Conservation (phyloP, 2,329 filamentous ascomycete species). For the Phyllosticta citriasiana region DNA sequence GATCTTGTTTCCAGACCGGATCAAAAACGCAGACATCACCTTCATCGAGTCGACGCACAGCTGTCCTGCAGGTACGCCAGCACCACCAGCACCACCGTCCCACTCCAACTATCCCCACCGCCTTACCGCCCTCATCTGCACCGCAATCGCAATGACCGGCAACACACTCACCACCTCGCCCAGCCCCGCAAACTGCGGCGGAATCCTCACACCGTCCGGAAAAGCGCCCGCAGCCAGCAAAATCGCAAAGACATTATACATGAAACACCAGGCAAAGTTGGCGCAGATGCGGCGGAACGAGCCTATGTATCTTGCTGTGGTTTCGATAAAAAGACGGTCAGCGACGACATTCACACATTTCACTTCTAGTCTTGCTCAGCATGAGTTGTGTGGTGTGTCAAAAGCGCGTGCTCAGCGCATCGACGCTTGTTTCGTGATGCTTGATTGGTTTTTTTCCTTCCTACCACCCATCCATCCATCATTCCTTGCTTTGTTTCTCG, state of each 20-base stretch:
- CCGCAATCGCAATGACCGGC: conserved; percentile 54
- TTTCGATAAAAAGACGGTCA: too few relatives aligned
- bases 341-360: too few relatives aligned
- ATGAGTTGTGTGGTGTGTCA: neutral
- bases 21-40: too few relatives aligned
- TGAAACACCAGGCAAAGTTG: conserved; percentile 60
- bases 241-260: conserved; percentile 62
- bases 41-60: too few relatives aligned
- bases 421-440: neutral
- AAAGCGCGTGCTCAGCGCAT: neutral
- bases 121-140: conserved; percentile 32
- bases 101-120: neutral
- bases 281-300: conserved; percentile 38
- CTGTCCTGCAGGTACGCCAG: too few relatives aligned
- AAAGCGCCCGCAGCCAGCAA: conserved; percentile 58
- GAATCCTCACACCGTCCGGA: conserved; percentile 44
- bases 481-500: too few relatives aligned
- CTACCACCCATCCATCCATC: too few relatives aligned
- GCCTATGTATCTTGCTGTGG: too few relatives aligned
- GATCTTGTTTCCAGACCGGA: neutral
- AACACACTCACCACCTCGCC: conserved; percentile 66
- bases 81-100: neutral
- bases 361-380: too few relatives aligned
- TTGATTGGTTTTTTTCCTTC: too few relatives aligned
- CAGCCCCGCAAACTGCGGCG: conserved; percentile 55